Evolutionary conservation across 2,329 filamentous ascomycete species (phyloP), one percentile per base, ranked within the genome.

Genomic region (Fusarium sp.): DNA sequence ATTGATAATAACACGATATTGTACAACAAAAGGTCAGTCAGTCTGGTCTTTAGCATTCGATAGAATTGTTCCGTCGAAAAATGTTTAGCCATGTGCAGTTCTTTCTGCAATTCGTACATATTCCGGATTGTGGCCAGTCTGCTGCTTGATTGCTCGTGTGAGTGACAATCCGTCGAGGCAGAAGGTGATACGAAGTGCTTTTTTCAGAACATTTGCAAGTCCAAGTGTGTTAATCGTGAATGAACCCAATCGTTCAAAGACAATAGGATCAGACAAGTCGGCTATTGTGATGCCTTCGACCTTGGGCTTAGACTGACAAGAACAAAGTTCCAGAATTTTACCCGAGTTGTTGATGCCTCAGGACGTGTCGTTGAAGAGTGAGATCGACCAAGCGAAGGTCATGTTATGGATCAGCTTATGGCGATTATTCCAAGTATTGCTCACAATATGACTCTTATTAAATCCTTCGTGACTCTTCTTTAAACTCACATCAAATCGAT

Each of bases 261-360:
- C 22, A 47, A 61, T 44, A 30, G 19, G 33, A 41, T 35, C 22
- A 14, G n/a, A 47, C 14, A 39, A 30, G 35, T 44, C 8, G 46
- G 17, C 40, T 35, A 45, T 23, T 58, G 45, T 41, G 60, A 70
- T 66, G 50, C 53, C 66, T 54, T 70, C 68, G 68, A 54, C 44
- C 56, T 62, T 53, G 44, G 45, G 45, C 54, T 57, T 59, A 6
- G 37, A 39, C 62, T 53, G 67, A 65, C 52, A 53, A 13, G 33
- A 32, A 43, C 43, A 47, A 50, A 61, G 37, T 56, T 62, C 45
- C 43, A 41, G 35, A 48, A 56, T 60, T 60, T 62, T 61, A 47
- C 39, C 50, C 40, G 35, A 49, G 43, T 15, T 45, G 43, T 73
- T 71, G 70, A 73, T 73, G 71, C 71, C 71, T 71, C 69, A 73